Base-by-base conservation (phyloP, 345 rosid genomes). In the Mangifera indica region DNA sequence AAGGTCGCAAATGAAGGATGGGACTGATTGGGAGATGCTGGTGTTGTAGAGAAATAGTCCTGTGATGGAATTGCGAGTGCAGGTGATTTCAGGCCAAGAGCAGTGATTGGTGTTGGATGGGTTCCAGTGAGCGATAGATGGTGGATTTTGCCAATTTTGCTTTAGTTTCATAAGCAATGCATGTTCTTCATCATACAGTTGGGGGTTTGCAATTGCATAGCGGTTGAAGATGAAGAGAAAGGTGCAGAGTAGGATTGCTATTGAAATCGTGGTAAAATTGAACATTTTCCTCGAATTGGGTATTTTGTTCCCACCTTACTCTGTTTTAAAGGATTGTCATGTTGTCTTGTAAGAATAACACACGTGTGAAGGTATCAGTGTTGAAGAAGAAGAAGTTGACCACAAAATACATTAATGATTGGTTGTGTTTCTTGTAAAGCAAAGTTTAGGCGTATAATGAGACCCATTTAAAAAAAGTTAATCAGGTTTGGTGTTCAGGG, bases 1-100 rank as follows among this genome's bases (percentile, higher is more conserved):
- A 45, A 89, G 88, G 72, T 83, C 83, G 67, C 86, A 84, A 55
- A 89, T 83, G 77, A 84, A 79, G 14, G 80, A 70, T 2, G 94
- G n/a, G n/a, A n/a, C n/a, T n/a, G n/a, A n/a, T n/a, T n/a, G n/a
- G n/a, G n/a, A n/a, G n/a, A n/a, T n/a, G 94, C n/a, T n/a, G n/a
- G n/a, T n/a, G n/a, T n/a, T n/a, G 22, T 0, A 0, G 26, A 89
- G 81, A 3, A 4, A 0, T 4, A 87, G 73, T 18, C 1, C 44
- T 2, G 84, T 76, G 75, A 89, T 65, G 8, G 80, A 84, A 67
- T 69, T 64, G 54, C 74, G 6, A 24, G 74, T 34, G 78, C 91
- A 89, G 25, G 8, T 55, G 66, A 89, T 66, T 55, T 78, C 87
- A 15, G 88, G 87, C 91, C 94, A 89, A 48, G 54, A 29, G 74